Evolutionary conservation across 2,329 filamentous ascomycete species (phyloP).

Genomic region (Diaporthe velutina): DNA sequence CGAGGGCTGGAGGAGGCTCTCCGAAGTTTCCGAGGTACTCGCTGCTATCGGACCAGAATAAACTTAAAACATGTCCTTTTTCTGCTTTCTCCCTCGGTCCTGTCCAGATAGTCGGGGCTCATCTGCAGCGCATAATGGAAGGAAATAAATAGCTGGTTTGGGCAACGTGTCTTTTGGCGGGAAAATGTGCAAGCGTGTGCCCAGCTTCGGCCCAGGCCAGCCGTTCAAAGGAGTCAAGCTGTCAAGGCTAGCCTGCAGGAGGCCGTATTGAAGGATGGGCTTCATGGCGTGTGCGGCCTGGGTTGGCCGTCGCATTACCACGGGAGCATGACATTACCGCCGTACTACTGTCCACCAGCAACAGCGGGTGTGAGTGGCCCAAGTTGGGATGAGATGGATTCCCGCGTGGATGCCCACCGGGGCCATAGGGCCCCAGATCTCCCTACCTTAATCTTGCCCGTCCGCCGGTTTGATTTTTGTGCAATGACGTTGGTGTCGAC

Average conservation of each 20-base stretch:
- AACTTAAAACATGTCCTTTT: conserved; percentile 11
- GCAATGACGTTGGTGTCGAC: conserved; percentile 17
- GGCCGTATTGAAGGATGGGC: conserved; percentile 8
- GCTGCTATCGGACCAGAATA: conserved; percentile 3
- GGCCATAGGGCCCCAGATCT: conserved; percentile 1
- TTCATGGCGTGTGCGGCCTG: background rate
- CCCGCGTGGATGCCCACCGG: background rate
- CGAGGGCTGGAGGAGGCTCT: conserved; percentile 26
- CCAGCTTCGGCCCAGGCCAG: conserved; percentile 2
- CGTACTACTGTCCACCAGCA: background rate
- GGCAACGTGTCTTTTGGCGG: conserved; percentile 17
- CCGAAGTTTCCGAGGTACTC: conserved; percentile 11
- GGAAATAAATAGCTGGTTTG: conserved; percentile 1
- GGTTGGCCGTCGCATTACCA: conserved; percentile 12
- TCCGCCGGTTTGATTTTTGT: background rate
- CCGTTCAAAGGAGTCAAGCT: conserved; percentile 13
- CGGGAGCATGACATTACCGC: conserved; percentile 15
- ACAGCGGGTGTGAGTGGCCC: conserved; percentile 9
- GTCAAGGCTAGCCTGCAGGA: conserved; percentile 8
- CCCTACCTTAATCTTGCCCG: conserved; percentile 22
- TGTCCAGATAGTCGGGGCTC: background rate
- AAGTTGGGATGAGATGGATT: conserved; percentile 1
- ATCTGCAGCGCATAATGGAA: conserved; percentile 13
- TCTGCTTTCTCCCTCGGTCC: background rate
- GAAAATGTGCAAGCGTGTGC: background rate